These are phyloP conservation scores for Musa schizocarpa DNA, from an alignment of 176 grass and related monocot genomes.

Conservation along the genomic window DNA sequence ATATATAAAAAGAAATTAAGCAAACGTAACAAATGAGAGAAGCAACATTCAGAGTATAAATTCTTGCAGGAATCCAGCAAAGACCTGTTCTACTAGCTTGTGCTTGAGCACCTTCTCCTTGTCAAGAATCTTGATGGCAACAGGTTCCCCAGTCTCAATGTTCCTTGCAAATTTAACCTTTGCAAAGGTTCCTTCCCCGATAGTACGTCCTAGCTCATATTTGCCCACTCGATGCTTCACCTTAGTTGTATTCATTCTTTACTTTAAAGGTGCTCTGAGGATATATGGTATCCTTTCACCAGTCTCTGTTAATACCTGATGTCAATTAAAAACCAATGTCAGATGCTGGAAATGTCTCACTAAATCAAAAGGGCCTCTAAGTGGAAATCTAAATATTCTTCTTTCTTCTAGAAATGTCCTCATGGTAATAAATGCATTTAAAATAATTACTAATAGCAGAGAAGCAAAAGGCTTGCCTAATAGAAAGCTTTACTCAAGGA, in stretches of 20 bases:
- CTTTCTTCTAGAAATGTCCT: no score
- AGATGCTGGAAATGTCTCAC: neutral
- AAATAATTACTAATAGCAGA: no score
- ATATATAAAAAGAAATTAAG: neutral
- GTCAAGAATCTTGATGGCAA: conserved; percentile 94
- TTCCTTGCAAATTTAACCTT: conserved; percentile 93
- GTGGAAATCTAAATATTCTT: no score
- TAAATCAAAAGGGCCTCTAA: neutral
- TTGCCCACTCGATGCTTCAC: conserved; percentile 90
- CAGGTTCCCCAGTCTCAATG: conserved; percentile 58
- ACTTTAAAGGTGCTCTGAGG: neutral
- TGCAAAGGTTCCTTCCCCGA: conserved; percentile 89
- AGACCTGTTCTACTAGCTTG: conserved; percentile 89
- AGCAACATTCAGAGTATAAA: neutral
- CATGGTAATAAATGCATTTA: no score
- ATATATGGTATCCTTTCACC: neutral
- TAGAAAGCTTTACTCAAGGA: no score
- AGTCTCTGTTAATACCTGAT: neutral
- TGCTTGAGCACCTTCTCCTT: conserved; percentile 92
- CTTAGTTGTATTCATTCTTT: conserved; percentile 32
- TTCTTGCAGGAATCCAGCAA: conserved; percentile 19
- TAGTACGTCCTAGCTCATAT: conserved; percentile 83
- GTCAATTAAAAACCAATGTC: neutral
- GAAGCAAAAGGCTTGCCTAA: no score
- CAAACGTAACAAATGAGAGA: neutral